phyloP scores from a whole-genome alignment of 108 stramenopile genomes.

The Pseudonitzschia multistriata region DNA sequence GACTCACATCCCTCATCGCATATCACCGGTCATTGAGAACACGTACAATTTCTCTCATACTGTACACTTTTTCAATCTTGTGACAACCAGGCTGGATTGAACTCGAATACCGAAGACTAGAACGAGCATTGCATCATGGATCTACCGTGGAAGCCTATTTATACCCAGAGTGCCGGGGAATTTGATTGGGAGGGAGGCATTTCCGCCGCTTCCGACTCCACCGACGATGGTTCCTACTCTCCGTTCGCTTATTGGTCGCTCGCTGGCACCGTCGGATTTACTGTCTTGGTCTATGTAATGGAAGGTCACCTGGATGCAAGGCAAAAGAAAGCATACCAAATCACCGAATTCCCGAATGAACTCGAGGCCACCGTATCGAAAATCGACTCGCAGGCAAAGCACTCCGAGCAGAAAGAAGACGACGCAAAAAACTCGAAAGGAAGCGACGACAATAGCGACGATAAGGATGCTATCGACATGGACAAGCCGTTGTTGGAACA shows the following conservation, averaged over 20 bases:
- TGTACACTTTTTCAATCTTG: no score
- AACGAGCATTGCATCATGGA: no score
- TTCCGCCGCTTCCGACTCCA: background rate
- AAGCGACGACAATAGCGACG: slow-evolving; percentile 17
- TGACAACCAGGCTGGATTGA: no score
- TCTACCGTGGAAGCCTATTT: slow-evolving; percentile 43
- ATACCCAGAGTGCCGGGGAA: slow-evolving; percentile 32
- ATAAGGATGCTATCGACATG: slow-evolving; percentile 37
- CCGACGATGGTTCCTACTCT: slow-evolving; percentile 14
- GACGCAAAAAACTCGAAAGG: slow-evolving; percentile 7
- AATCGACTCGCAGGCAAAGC: slow-evolving; percentile 63
- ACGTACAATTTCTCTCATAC: no score
- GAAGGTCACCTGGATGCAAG: slow-evolving; percentile 69
- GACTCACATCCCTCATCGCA: no score
- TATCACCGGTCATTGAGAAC: no score
- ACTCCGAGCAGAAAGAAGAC: slow-evolving; percentile 32
- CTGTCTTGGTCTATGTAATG: slow-evolving; percentile 63
- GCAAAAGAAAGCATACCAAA: slow-evolving; percentile 68
- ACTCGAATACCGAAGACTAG: no score
- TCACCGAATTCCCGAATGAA: slow-evolving; percentile 65
- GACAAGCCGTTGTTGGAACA: slow-evolving; percentile 71
- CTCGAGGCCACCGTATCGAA: slow-evolving; percentile 58
- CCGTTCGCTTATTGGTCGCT: slow-evolving; percentile 45
- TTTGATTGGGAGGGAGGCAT: slow-evolving; percentile 14
- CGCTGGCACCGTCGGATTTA: slow-evolving; percentile 71